Evolutionary conservation across 441 rosid genomes (phyloP).

Genomic region (Erodium trifolium): DNA sequence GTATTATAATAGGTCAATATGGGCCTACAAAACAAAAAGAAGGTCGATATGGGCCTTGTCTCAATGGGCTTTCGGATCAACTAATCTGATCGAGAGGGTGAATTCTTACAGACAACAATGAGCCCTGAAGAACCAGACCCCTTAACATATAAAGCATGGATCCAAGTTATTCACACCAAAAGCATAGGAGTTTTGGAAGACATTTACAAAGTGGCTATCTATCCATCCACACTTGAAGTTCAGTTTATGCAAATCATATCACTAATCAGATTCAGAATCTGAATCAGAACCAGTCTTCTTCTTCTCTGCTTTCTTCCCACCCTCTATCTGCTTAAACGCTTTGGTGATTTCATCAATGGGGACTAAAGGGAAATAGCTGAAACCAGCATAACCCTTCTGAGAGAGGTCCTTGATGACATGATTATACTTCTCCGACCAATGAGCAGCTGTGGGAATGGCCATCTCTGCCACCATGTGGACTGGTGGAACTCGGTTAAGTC

Average conservation of each 20-base stretch:
- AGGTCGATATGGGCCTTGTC: too few species aligned
- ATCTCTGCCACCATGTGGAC: conserved; percentile 38
- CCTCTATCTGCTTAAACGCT: conserved; percentile 40
- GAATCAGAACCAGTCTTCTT: conserved; percentile 28
- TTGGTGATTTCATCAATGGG: conserved; percentile 58
- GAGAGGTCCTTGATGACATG: conserved; percentile 31
- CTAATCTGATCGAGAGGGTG: too few species aligned
- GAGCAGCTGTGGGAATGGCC: conserved; percentile 51
- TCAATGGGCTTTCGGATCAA: too few species aligned
- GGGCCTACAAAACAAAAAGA: too few species aligned
- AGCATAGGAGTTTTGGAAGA: background rate
- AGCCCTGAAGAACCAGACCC: background rate
- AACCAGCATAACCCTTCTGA: conserved; percentile 46
- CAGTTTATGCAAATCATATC: background rate
- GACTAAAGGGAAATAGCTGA: conserved; percentile 50
- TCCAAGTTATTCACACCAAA: background rate
- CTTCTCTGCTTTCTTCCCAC: conserved; percentile 26
- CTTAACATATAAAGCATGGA: background rate
- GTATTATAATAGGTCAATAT: too few species aligned
- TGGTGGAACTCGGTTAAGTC: conserved; percentile 39
- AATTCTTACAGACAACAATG: too few species aligned
- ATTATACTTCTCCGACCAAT: conserved; percentile 47
- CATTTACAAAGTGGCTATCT: conserved; percentile 1
- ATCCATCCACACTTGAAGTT: background rate
- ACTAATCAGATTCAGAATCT: conserved; percentile 2